phyloP scores from a whole-genome alignment of 148 eudicot species.

The Gaultheria prostrata region DNA sequence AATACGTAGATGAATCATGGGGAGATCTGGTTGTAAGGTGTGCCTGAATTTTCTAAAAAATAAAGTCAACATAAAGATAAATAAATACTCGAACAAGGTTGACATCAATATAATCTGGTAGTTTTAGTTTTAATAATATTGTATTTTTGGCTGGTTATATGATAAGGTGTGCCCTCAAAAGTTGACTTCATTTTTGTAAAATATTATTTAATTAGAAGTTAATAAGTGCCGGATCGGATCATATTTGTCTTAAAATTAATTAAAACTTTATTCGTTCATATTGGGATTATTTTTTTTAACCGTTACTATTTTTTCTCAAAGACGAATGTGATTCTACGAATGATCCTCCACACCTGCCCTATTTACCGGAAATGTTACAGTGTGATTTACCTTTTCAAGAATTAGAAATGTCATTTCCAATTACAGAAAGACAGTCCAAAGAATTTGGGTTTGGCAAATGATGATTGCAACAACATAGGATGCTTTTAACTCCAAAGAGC shows the following conservation, averaged over 20 bases:
- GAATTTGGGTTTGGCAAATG: not conserved
- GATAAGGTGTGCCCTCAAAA: not conserved
- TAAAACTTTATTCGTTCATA: not conserved
- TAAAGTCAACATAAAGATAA: too few species aligned
- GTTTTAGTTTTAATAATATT: not conserved
- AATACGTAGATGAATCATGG: too few species aligned
- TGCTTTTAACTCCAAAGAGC: not conserved
- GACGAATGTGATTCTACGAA: not conserved
- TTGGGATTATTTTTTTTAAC: not conserved
- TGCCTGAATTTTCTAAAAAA: too few species aligned
- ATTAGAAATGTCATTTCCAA: not conserved
- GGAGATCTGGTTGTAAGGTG: too few species aligned
- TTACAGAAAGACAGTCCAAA: not conserved
- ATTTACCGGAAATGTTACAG: not conserved
- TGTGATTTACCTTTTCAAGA: not conserved
- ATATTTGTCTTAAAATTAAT: not conserved
- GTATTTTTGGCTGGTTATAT: not conserved
- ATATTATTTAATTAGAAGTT: not conserved
- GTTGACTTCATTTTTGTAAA: not conserved
- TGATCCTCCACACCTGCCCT: too few species aligned
- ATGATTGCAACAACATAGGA: not conserved
- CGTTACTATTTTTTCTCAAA: not conserved
- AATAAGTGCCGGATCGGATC: not conserved
- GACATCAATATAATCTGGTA: not conserved
- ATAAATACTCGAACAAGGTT: not conserved